Evolutionary conservation across 2,329 filamentous ascomycete species (phyloP).

Genomic region (Xylaria polymorpha): DNA sequence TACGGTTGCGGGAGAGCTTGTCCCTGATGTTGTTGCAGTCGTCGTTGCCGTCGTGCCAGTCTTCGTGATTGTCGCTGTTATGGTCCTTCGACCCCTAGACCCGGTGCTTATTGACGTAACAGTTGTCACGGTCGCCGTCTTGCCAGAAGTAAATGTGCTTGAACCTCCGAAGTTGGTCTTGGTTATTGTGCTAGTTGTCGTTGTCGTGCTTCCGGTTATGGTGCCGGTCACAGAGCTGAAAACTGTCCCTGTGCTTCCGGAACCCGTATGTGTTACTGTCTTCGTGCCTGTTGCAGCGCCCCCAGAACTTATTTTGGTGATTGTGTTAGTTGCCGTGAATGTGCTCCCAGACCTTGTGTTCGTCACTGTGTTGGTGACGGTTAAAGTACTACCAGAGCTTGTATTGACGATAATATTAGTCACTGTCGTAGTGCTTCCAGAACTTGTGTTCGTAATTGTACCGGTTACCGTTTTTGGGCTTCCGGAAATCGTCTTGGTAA

Average conservation of each 20-base stretch:
- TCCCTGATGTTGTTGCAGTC: not conserved
- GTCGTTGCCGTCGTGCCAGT: not conserved
- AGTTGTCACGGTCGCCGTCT: not conserved
- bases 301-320: not conserved
- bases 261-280: not conserved
- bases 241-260: not conserved
- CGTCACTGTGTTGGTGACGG: not conserved
- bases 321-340: not conserved
- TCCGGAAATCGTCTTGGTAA: not conserved
- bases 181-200: not conserved
- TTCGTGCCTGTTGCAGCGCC: not conserved
- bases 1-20: not conserved
- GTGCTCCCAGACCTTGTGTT: not conserved
- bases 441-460: not conserved
- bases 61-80: conserved; percentile 8
- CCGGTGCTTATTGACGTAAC: not conserved
- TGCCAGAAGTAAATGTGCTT: not conserved
- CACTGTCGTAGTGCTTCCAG: not conserved
- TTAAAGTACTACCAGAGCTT: not conserved
- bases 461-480: not conserved
- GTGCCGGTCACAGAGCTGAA: not conserved
- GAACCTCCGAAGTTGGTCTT: not conserved
- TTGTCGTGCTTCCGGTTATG: not conserved
- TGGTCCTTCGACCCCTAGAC: not conserved
- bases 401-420: not conserved